phyloP scores from a whole-genome alignment of 2,329 filamentous ascomycete species.

The Diatrype stigma region DNA sequence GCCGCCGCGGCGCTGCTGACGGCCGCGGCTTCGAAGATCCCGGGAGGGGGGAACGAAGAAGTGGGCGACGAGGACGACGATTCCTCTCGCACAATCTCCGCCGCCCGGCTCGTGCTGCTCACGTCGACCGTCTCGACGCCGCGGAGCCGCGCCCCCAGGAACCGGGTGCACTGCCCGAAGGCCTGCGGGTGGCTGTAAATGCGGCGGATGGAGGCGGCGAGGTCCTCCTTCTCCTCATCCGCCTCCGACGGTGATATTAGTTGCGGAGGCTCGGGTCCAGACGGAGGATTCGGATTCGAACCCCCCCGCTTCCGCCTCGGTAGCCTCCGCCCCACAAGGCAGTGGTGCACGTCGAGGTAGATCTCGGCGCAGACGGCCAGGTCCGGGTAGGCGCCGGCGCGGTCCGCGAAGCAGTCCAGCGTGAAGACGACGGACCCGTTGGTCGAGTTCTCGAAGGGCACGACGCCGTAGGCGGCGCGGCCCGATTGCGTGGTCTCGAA shows the following conservation, averaged over 20 bases:
- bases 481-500: constrained; percentile 73
- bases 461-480: constrained; percentile 66
- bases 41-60: neutral
- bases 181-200: constrained; percentile 94
- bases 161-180: constrained; percentile 82
- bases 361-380: constrained; percentile 77
- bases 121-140: constrained; percentile 78
- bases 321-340: constrained; percentile 58
- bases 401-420: constrained; percentile 81
- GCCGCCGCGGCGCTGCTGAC: constrained; percentile 75
- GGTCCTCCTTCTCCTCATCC: constrained; percentile 5
- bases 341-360: constrained; percentile 87
- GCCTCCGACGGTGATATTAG: neutral
- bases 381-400: constrained; percentile 57
- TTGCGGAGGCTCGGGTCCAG: neutral
- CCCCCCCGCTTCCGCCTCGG: neutral
- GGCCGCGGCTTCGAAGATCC: constrained; percentile 49
- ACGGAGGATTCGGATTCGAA: too few species aligned
- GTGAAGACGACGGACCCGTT: constrained; percentile 91
- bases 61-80: constrained; percentile 32
- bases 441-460: constrained; percentile 94
- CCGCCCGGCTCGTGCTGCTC: constrained; percentile 77
- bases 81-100: constrained; percentile 64
- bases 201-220: constrained; percentile 64
- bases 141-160: constrained; percentile 66